Evolutionary conservation across 164 flowering plant genomes (phyloP), one percentile per base, ranked within the genome.

Genomic region (Annona cherimola): DNA sequence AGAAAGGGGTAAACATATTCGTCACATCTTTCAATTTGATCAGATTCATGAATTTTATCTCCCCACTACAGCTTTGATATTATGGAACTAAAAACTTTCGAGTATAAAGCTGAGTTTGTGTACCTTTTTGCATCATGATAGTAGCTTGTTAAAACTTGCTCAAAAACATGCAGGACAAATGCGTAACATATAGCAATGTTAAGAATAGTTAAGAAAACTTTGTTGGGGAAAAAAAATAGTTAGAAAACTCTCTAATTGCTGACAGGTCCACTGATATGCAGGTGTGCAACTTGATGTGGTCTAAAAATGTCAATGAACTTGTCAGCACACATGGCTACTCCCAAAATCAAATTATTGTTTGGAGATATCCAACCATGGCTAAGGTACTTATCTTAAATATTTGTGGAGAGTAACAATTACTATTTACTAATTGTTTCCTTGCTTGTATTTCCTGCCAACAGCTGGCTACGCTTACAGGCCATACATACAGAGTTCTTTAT

Each of bases 281-380:
- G 99, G 98, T 95, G 3, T 95, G 99, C 86, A 93, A 91, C 79
- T 94, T 95, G 75, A 93, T 80, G 42, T 95, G 98, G 98, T 95
- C 99, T 3, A 91, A 90, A 81, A 95, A 95, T 83, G 99, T 91
- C 54, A 95, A 95, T 77, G 97, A 95, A 81, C 92, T 95, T 61
- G 98, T 93, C 74, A 95, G 98, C 87, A 95, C 99, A 26, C 99
- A 95, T 78, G 99, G 99, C 20, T 91, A 89, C 83, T 95, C 98
- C 57, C 98, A 95, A 71, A 95, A 95, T 79, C 98, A 95, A 77
- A 93, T 95, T 63, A 86, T 91, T 59, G 96, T 95, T 20, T 95
- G 98, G 98, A 88, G 85, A 83, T 93, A 93, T 76, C 98, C 99
- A 7, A 75, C 89, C 45, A 91, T 95, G 99, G 88, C 99, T 64